Conservation (phyloP, 106 monocot genomes). For the Xerophyta viscosa region DNA sequence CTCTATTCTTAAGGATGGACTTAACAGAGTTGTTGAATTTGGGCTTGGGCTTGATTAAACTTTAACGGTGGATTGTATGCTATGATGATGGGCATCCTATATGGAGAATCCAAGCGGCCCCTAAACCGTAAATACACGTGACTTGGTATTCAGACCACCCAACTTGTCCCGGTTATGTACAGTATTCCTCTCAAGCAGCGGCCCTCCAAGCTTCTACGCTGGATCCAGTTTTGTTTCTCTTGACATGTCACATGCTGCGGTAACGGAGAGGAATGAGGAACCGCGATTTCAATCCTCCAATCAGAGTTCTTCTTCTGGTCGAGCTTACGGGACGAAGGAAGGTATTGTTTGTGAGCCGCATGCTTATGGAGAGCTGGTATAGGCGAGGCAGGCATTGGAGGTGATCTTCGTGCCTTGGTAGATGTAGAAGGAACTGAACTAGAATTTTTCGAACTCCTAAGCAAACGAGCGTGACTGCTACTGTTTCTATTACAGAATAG, state of each 20-base stretch:
- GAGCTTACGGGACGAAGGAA: conserved; percentile 23
- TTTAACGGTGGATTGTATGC: too few relatives aligned
- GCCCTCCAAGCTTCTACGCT: conserved; percentile 26
- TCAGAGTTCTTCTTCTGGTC: conserved; percentile 27
- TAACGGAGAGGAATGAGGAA: conserved; percentile 20
- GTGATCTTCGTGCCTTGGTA: conserved; percentile 28
- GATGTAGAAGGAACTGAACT: conserved; percentile 30
- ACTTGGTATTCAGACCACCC: conserved; percentile 21
- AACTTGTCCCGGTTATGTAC: conserved; percentile 35
- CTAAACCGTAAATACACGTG: conserved; percentile 41
- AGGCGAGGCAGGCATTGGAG: conserved; percentile 42
- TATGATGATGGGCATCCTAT: too few relatives aligned
- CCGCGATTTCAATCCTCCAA: conserved; percentile 46
- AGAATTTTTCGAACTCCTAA: conserved; percentile 15
- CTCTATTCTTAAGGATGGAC: too few relatives aligned
- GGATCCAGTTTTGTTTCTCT: conserved; percentile 11
- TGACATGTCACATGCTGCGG: conserved; percentile 23
- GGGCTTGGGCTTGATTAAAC: too few relatives aligned
- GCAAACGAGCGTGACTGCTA: conserved; percentile 15
- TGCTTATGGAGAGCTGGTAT: conserved; percentile 19
- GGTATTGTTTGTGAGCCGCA: conserved; percentile 16
- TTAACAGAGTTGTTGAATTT: too few relatives aligned
- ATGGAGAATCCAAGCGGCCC: conserved; percentile 28
- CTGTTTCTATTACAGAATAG: too few relatives aligned
- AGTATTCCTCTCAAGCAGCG: conserved; percentile 32